These are phyloP conservation scores for Russula griseocarnosa DNA, from an alignment of 768 basidiomycete genomes.

Conservation along the genomic window DNA sequence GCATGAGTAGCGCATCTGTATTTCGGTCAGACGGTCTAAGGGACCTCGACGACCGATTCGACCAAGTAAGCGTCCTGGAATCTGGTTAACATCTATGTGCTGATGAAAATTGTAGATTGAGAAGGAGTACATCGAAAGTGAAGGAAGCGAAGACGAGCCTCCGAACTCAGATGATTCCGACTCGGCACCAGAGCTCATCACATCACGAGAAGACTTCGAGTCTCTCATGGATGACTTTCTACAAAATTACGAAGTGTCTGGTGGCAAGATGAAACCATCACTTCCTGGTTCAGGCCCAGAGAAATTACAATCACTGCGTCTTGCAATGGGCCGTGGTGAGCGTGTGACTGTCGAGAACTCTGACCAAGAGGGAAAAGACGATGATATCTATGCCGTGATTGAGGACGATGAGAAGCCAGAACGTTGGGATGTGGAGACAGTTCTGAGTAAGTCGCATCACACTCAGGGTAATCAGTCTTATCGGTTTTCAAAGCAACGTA, in stretches of 20 bases:
- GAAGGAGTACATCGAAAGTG: conserved; percentile 67
- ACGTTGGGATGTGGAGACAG: conserved; percentile 95
- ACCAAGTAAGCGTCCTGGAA: conserved; percentile 56
- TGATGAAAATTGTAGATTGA: conserved; percentile 55
- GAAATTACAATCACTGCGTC: conserved; percentile 76
- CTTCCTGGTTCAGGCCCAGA: conserved; percentile 69
- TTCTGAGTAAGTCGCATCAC: conserved; percentile 63
- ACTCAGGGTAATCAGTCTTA: neutral
- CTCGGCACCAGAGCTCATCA: conserved; percentile 68
- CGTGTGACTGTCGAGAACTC: conserved; percentile 47
- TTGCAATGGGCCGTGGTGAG: conserved; percentile 68
- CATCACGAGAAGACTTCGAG: conserved; percentile 84
- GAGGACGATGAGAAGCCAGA: conserved; percentile 57
- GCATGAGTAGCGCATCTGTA: conserved; percentile 97
- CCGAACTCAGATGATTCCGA: conserved; percentile 45
- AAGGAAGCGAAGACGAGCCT: conserved; percentile 46
- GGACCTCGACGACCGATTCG: conserved; percentile 89
- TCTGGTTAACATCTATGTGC: neutral
- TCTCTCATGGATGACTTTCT: conserved; percentile 92
- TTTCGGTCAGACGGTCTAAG: conserved; percentile 85
- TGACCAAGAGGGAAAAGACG: conserved; percentile 45
- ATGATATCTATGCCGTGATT: conserved; percentile 41
- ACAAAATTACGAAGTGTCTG: conserved; percentile 83
- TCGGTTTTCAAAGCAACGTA: conserved; percentile 71
- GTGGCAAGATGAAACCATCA: conserved; percentile 77